Percentiles rank a stretch among this genome's conserved stretches.
Evolutionary conservation across 805 yeast genomes (phyloP).

Genomic region (Yamadazyma nakazawae): DNA sequence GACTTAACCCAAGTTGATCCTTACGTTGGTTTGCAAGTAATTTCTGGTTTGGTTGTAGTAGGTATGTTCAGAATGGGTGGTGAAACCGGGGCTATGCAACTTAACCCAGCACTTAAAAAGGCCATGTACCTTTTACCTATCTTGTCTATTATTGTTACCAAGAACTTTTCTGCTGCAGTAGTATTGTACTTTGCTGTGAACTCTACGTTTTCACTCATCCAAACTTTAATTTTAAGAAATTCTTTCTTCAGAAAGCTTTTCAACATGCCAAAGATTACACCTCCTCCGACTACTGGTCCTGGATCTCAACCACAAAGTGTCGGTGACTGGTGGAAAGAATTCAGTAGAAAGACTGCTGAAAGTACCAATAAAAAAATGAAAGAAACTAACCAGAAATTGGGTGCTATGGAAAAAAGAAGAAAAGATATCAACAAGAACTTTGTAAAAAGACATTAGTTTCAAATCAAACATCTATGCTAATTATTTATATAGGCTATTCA

Average conservation of each 20-base stretch:
- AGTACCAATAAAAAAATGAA: slow-evolving; percentile 33
- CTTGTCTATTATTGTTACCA: slow-evolving; percentile 82
- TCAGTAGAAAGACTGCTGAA: slow-evolving; percentile 28
- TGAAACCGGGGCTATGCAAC: slow-evolving; percentile 72
- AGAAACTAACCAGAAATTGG: slow-evolving; percentile 34
- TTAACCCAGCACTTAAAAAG: slow-evolving; percentile 60
- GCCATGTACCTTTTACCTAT: slow-evolving; percentile 73
- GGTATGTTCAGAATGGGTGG: slow-evolving; percentile 82
- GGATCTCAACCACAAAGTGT: slow-evolving; percentile 29
- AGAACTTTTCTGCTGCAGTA: slow-evolving; percentile 80
- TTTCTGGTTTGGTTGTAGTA: slow-evolving; percentile 76
- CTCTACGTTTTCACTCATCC: slow-evolving; percentile 69
- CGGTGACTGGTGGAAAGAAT: slow-evolving; percentile 36
- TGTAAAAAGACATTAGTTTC: slow-evolving; percentile 36
- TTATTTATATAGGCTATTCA: neutral
- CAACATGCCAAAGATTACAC: slow-evolving; percentile 55
- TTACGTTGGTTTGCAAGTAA: slow-evolving; percentile 78
- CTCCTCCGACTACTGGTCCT: slow-evolving; percentile 38
- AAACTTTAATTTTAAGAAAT: slow-evolving; percentile 63
- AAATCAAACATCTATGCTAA: neutral
- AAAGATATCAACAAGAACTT: slow-evolving; percentile 28
- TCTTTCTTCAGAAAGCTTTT: slow-evolving; percentile 53
- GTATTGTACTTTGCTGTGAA: slow-evolving; percentile 83
- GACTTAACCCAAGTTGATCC: slow-evolving; percentile 86
- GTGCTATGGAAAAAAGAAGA: slow-evolving; percentile 35